A percentile compares a stretch with the other conserved stretches of the same genome.
These are phyloP conservation scores for Pleurozium schreberi DNA, from an alignment of 225 moss, liverwort and hornwort species.

Conservation along the genomic window DNA sequence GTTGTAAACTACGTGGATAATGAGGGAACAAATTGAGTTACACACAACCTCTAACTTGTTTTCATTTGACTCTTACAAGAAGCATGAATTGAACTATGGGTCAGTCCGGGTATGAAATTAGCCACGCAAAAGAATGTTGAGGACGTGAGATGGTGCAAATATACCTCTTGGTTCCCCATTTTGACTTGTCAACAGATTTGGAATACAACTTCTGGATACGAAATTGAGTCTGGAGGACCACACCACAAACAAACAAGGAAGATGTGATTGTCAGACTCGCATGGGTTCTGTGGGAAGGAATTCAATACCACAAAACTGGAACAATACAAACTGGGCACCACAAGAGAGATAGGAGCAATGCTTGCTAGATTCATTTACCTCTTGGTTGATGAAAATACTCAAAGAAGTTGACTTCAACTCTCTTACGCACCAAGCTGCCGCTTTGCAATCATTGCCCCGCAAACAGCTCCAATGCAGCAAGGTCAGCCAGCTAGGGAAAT, in stretches of 20 bases:
- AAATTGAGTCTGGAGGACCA: neutral
- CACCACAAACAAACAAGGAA: neutral
- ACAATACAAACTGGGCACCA: neutral
- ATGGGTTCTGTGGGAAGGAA: neutral
- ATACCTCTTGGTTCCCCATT: conserved; percentile 31
- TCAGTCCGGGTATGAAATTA: neutral
- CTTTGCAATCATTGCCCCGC: neutral
- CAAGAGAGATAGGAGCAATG: neutral
- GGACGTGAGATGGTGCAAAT: neutral
- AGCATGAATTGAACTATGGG: neutral
- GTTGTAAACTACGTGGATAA: neutral
- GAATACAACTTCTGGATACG: neutral
- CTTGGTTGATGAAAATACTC: neutral
- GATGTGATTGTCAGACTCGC: neutral
- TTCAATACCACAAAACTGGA: neutral
- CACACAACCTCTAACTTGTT: neutral
- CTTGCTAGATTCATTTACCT: neutral
- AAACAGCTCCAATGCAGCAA: neutral
- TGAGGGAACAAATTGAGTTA: neutral
- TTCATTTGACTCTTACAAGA: neutral
- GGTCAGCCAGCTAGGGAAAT: neutral
- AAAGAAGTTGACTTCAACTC: neutral
- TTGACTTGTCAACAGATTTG: conserved; percentile 4
- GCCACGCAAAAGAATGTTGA: neutral
- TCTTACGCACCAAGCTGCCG: neutral